Evolutionary conservation across 495 filamentous ascomycete genomes (phyloP).

Genomic region (Cercophora scortea): DNA sequence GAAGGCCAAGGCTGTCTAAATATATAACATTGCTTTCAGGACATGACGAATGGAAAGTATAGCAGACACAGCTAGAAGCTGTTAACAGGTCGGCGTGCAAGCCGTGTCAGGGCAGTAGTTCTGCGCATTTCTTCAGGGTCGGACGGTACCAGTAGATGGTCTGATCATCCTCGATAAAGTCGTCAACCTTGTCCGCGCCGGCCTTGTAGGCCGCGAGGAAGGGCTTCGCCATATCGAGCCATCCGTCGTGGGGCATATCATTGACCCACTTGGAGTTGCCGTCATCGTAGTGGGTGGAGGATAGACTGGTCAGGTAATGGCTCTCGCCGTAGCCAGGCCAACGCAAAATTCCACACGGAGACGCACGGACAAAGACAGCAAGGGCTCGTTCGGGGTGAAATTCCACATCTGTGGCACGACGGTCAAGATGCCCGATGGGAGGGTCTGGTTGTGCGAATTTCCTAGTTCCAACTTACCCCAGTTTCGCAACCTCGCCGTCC

Average conservation of each 20-base stretch:
- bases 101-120: constrained; percentile 36
- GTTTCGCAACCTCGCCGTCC: no score
- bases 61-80: not conserved
- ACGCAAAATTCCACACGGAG: no score
- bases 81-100: constrained; percentile 15
- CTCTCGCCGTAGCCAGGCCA: constrained; percentile 62
- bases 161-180: constrained; percentile 43
- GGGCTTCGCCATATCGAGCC: constrained; percentile 51
- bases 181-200: constrained; percentile 31
- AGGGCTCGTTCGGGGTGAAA: no score
- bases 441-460: no score
- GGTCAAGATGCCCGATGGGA: no score
- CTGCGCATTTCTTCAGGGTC: constrained; percentile 38
- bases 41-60: no score
- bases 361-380: no score
- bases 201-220: constrained; percentile 56
- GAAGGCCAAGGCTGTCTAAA: no score
- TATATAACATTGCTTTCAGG: no score
- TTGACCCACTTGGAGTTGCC: constrained; percentile 55
- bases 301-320: constrained; percentile 43
- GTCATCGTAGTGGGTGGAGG: constrained; percentile 47
- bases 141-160: constrained; percentile 55
- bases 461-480: no score
- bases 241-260: constrained; percentile 53
- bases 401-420: no score